Percentiles rank a stretch among this genome's conserved stretches.
Conservation (phyloP, 1,284 basidiomycete genomes). For the Leucoagaricus sp. region DNA sequence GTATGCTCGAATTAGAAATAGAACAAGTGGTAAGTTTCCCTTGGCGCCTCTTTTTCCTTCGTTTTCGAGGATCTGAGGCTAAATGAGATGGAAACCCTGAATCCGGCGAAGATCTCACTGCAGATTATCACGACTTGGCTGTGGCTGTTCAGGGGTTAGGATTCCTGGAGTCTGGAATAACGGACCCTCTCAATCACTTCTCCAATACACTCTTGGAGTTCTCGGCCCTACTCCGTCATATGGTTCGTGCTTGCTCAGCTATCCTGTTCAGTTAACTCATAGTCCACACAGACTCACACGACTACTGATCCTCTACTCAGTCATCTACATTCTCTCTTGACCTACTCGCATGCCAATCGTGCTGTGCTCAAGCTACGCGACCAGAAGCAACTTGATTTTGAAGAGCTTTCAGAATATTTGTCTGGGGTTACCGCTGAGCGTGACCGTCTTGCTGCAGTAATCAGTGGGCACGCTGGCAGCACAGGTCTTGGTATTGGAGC, state of each 20-base stretch:
- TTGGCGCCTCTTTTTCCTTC: slow-evolving; percentile 18
- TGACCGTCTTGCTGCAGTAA: slow-evolving; percentile 86
- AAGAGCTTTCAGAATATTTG: slow-evolving; percentile 95
- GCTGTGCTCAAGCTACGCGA: slow-evolving; percentile 93
- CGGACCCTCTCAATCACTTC: slow-evolving; percentile 94
- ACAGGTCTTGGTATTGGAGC: slow-evolving; percentile 83
- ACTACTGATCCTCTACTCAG: slow-evolving; percentile 87
- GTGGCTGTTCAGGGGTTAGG: slow-evolving; percentile 95
- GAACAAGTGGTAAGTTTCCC: slow-evolving; percentile 81
- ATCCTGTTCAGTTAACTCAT: slow-evolving; percentile 7
- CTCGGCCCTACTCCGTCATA: slow-evolving; percentile 81
- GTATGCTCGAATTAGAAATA: slow-evolving; percentile 71
- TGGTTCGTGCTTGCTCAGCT: slow-evolving; percentile 46
- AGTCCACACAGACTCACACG: slow-evolving; percentile 65
- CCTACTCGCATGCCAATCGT: slow-evolving; percentile 89
- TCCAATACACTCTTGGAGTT: slow-evolving; percentile 95
- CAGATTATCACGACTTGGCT: slow-evolving; percentile 96
- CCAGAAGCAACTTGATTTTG: slow-evolving; percentile 98
- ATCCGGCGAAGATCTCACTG: slow-evolving; percentile 87
- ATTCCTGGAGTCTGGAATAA: slow-evolving; percentile 97
- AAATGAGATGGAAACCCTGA: slow-evolving; percentile 77
- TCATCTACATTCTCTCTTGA: slow-evolving; percentile 86
- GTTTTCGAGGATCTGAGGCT: slow-evolving; percentile 64
- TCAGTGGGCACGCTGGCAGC: slow-evolving; percentile 79
- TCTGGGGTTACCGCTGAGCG: slow-evolving; percentile 90